Base-by-base conservation (phyloP, 2,329 filamentous ascomycete species). In the Colletotrichum sp. region DNA sequence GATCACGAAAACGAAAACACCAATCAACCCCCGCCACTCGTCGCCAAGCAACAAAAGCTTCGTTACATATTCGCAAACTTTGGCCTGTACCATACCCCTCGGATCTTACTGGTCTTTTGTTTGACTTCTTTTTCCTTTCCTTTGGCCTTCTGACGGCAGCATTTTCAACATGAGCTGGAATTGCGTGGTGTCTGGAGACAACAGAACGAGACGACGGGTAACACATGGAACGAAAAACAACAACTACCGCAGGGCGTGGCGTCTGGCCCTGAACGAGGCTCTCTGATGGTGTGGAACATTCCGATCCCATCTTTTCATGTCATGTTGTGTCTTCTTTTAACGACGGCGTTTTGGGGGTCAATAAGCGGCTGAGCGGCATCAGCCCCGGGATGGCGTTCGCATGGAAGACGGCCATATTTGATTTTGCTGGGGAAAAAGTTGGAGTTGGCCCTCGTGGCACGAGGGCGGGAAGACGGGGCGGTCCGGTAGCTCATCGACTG, bases 31-130 rank as follows among this genome's bases (percentile, higher is more conserved):
- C 58, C 58, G 38, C 64, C 38, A 66, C 70, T 61, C 64, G 64
- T 73, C 59, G 64, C 64, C 58, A 71, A 65, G 43, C 72, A 66
- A 57, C 66, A 43, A 66, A 75, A 71, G 67, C 68, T 72, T 67
- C 58, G 64, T 75, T 71, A 69, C 64, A 75, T 75, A 66, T 74
- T 73, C 72, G 68, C 67, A 72, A 71, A 74, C 43, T 74, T 75
- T 55, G 74, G 61, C 74, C 72, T 75, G 67, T 69, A 75, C 68
- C 74, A 75, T 71, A 74, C 72, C 72, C 21, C 36, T 62, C 69
- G 69, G 72, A 72, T 74, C 69, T 74, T 69, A 61, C 38, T 65
- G 69, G 69, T 69, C 70, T 74, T 73, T 65, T 74, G 72, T 73
- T 73, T 73, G 70, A 70, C 51, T 73, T 74, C 54, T 74, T 72